Percentiles rank a stretch among this genome's conserved stretches.
These are phyloP conservation scores for Phytophthora tentaculata DNA, from an alignment of 352 stramenopile species.

Conservation along the genomic window DNA sequence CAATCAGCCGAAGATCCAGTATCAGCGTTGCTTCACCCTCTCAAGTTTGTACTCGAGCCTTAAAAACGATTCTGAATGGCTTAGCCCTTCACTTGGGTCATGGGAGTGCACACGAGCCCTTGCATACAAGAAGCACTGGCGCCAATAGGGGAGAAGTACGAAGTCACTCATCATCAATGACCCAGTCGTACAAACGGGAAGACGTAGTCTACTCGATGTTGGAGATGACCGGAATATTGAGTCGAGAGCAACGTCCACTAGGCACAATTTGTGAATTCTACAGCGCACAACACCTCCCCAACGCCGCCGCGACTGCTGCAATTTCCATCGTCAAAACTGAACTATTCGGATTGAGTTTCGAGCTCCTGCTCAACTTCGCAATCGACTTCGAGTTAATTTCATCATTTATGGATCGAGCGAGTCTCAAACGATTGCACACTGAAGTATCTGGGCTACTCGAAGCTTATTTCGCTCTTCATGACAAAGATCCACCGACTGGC, in stretches of 20 bases:
- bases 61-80: conserved; percentile 57
- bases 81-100: conserved; percentile 53
- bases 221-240: conserved; percentile 73
- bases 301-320: conserved; percentile 15
- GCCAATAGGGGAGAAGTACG: conserved; percentile 17
- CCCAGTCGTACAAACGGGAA: conserved; percentile 45
- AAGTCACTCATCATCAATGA: conserved; percentile 25
- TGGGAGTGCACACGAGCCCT: conserved; percentile 28
- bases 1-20: conserved; percentile 7
- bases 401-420: conserved; percentile 81
- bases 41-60: conserved; percentile 30
- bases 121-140: background rate
- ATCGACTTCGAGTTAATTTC: conserved; percentile 86
- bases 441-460: conserved; percentile 70
- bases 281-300: conserved; percentile 54
- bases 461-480: conserved; percentile 62
- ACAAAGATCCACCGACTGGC: conserved; percentile 51
- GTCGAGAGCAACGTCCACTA: conserved; percentile 70
- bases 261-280: conserved; percentile 82
- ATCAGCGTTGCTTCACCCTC: conserved; percentile 23
- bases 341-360: conserved; percentile 64
- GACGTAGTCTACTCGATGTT: conserved; percentile 80
- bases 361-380: conserved; percentile 71
- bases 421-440: conserved; percentile 72
- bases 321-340: conserved; percentile 47